Conservation (phyloP, 768 basidiomycete genomes). For the Gymnopilus dilepis region DNA sequence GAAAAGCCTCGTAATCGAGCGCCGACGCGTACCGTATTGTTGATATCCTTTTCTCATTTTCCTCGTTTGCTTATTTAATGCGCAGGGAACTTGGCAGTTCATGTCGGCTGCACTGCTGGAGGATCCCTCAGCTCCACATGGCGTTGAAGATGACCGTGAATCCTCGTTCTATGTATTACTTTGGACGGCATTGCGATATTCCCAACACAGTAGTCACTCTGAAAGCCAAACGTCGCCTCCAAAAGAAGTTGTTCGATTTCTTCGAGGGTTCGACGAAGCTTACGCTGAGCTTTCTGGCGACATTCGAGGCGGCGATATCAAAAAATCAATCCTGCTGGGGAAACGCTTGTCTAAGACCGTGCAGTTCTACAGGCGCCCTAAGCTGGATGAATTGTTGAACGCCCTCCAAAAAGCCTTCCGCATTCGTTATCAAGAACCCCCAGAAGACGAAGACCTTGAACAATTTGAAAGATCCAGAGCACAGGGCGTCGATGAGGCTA, state of each 20-base stretch:
- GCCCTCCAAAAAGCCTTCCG: background rate
- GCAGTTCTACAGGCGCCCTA: background rate
- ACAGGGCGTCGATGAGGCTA: background rate
- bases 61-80: background rate
- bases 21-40: slow-evolving; percentile 20
- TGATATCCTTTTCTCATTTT: background rate
- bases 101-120: slow-evolving; percentile 28
- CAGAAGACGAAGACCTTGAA: background rate
- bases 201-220: background rate
- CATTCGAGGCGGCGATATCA: background rate
- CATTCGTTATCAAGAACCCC: slow-evolving; percentile 2
- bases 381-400: slow-evolving; percentile 2
- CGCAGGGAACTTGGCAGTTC: slow-evolving; percentile 39
- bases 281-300: background rate
- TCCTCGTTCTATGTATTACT: slow-evolving; percentile 29
- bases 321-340: background rate
- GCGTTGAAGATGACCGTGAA: slow-evolving; percentile 34
- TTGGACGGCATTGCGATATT: slow-evolving; percentile 12
- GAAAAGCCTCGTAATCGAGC: background rate
- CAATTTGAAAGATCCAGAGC: background rate
- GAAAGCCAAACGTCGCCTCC: too few species aligned
- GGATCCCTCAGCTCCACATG: slow-evolving; percentile 22
- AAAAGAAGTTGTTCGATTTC: background rate
- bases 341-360: background rate
- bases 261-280: background rate